A percentile compares a stretch with the other conserved stretches of the same genome.
These are phyloP conservation scores for Elasticomyces elasticus DNA, from an alignment of 495 filamentous ascomycete species.

Conservation along the genomic window DNA sequence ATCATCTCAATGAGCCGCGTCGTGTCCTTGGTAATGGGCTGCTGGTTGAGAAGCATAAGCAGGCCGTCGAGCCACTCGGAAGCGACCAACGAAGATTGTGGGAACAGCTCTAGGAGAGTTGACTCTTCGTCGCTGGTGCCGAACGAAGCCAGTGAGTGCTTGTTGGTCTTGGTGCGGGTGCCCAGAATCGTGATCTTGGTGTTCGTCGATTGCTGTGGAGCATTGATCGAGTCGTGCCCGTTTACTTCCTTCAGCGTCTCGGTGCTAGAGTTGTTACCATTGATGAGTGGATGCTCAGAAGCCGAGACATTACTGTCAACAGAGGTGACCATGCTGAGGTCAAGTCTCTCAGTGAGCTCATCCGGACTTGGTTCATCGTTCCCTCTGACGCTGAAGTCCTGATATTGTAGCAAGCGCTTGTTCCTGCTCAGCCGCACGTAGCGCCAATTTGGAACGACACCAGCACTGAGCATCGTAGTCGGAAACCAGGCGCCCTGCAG, in stretches of 20 bases:
- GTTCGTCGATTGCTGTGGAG: constrained; percentile 36
- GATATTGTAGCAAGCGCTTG: constrained; percentile 79
- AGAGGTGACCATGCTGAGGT: constrained; percentile 78
- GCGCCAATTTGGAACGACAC: constrained; percentile 45
- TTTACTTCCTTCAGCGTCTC: constrained; percentile 40
- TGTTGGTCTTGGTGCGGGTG: constrained; percentile 36
- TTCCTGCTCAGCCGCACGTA: constrained; percentile 89
- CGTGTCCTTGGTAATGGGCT: constrained; percentile 93
- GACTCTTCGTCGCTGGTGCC: constrained; percentile 36
- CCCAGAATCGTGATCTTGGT: constrained; percentile 92
- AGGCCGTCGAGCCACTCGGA: constrained; percentile 96
- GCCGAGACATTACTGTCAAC: constrained; percentile 87
- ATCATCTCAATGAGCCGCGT: constrained; percentile 78
- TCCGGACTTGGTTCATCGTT: constrained; percentile 62
- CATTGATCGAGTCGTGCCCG: constrained; percentile 29
- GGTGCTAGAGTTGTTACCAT: constrained; percentile 19
- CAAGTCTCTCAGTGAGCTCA: constrained; percentile 68
- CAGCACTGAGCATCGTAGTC: constrained; percentile 33
- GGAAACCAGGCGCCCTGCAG: constrained; percentile 87
- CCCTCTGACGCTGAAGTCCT: constrained; percentile 64
- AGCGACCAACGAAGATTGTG: constrained; percentile 68
- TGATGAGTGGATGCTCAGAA: constrained; percentile 37
- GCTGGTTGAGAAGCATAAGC: constrained; percentile 88
- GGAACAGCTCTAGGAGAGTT: constrained; percentile 70
- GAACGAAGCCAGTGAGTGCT: constrained; percentile 23